phyloP scores from a whole-genome alignment of 805 yeast genomes.

The Yarrowia porcina region DNA sequence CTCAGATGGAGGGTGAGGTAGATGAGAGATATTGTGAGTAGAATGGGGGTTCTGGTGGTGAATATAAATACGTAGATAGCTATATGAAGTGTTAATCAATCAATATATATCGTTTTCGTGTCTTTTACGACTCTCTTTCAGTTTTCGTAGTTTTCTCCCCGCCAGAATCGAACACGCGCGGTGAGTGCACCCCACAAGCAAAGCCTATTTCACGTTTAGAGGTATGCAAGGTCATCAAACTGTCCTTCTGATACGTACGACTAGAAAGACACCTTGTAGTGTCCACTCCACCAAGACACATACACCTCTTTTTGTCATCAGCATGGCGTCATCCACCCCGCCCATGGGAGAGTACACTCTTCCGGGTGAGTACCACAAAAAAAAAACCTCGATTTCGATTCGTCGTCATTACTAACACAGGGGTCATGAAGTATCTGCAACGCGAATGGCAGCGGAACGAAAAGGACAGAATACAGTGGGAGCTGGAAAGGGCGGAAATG shows the following conservation, averaged over 20 bases:
- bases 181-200: not conserved
- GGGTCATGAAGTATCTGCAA: slow-evolving; percentile 63
- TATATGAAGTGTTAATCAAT: no score
- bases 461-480: slow-evolving; percentile 58
- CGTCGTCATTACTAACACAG: slow-evolving; percentile 37
- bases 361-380: slow-evolving; percentile 34
- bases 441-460: slow-evolving; percentile 61
- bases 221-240: not conserved
- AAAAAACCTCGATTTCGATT: not conserved
- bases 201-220: not conserved
- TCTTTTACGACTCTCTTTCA: no score
- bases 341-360: slow-evolving; percentile 38
- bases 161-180: slow-evolving; percentile 5
- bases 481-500: slow-evolving; percentile 59
- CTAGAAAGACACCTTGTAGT: not conserved
- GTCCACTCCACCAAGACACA: not conserved
- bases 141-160: no score
- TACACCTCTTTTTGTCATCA: not conserved
- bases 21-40: no score
- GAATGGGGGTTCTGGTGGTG: no score
- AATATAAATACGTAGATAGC: no score
- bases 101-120: no score
- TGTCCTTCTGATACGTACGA: not conserved
- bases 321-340: slow-evolving; percentile 27
- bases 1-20: no score